phyloP scores from a whole-genome alignment of 2,329 filamentous ascomycete genomes.

The Karstenula rhodostoma region DNA sequence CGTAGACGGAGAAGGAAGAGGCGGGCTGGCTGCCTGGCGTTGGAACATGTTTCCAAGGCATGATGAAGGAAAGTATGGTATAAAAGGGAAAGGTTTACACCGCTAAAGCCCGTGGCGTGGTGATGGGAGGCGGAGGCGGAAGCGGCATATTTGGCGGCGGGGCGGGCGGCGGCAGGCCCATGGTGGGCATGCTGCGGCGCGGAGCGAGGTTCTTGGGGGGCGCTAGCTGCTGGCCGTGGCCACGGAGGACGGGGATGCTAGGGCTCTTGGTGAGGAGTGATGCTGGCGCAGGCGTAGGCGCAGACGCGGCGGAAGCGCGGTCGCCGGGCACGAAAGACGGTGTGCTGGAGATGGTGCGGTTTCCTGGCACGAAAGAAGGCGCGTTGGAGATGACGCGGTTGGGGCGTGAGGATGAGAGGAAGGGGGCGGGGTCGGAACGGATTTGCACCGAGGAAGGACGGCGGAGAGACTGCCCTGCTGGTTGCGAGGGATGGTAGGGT shows the following conservation, averaged over 20 bases:
- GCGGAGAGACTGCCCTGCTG: constrained; percentile 39
- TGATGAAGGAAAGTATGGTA: background rate
- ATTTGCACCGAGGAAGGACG: constrained; percentile 57
- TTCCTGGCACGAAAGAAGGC: constrained; percentile 41
- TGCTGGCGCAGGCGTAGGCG: constrained; percentile 14
- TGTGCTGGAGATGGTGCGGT: constrained; percentile 37
- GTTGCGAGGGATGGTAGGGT: constrained; percentile 14
- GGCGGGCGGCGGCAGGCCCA: constrained; percentile 55
- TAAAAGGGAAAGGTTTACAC: constrained; percentile 5
- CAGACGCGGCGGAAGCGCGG: constrained; percentile 27
- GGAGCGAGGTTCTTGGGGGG: constrained; percentile 31
- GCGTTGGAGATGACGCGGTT: constrained; percentile 39
- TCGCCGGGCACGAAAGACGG: constrained; percentile 41
- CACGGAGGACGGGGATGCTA: constrained; percentile 37
- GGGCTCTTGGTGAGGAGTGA: constrained; percentile 26
- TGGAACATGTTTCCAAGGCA: background rate
- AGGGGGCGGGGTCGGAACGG: constrained; percentile 53
- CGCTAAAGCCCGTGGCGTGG: constrained; percentile 11
- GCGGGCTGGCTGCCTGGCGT: background rate
- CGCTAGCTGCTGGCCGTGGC: constrained; percentile 25
- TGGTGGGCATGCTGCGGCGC: constrained; percentile 48
- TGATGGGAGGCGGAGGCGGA: constrained; percentile 46
- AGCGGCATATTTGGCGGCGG: constrained; percentile 57
- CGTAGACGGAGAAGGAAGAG: background rate
- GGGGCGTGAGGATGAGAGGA: constrained; percentile 50